These are phyloP conservation scores for Yamagishiella unicocca DNA, from an alignment of 139 green algal species.

Conservation along the genomic window DNA sequence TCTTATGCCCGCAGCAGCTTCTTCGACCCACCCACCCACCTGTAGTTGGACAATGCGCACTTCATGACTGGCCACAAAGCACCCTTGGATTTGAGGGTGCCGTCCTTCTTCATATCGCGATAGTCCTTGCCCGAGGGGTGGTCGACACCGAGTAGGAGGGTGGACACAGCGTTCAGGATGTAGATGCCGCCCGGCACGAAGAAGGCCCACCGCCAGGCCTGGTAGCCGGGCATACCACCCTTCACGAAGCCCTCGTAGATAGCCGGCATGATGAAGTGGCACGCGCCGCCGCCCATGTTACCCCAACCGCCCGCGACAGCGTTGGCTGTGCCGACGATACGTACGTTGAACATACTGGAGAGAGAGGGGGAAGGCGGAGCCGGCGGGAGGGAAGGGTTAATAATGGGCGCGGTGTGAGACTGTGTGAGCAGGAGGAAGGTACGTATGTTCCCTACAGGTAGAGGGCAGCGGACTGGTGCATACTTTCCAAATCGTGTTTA, in stretches of 20 bases:
- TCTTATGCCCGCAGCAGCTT: no score
- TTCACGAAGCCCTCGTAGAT: constrained; percentile 74
- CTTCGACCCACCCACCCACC: constrained; percentile 5
- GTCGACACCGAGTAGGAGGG: constrained; percentile 59
- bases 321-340: constrained; percentile 93
- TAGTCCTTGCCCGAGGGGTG: constrained; percentile 72
- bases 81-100: constrained; percentile 77
- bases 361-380: background rate
- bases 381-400: no score
- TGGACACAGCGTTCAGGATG: constrained; percentile 78
- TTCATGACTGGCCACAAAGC: constrained; percentile 73
- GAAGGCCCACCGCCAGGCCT: constrained; percentile 82
- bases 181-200: constrained; percentile 77
- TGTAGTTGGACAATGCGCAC: constrained; percentile 87
- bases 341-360: constrained; percentile 89
- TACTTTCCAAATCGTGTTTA: no score
- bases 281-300: constrained; percentile 93
- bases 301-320: constrained; percentile 87
- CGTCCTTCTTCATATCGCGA: constrained; percentile 75
- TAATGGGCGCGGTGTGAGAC: no score
- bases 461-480: no score
- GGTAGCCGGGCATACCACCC: constrained; percentile 45
- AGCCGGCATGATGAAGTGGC: constrained; percentile 94
- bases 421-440: no score
- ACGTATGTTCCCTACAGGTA: no score